Conservation (phyloP, 2,329 filamentous ascomycete genomes). For the Scortechinia acanthostroma region DNA sequence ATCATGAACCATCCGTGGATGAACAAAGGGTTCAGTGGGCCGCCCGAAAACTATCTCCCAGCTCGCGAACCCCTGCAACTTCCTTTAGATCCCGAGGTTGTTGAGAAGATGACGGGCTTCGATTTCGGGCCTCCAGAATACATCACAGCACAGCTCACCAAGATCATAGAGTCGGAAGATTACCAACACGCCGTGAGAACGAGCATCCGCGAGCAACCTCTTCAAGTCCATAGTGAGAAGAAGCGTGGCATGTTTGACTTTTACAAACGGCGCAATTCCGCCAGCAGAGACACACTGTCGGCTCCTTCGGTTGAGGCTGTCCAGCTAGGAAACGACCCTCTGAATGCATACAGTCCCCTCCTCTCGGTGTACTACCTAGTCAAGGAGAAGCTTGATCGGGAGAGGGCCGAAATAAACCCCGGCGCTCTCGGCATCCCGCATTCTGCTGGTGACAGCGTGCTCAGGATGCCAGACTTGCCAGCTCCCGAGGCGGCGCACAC, state of each 20-base stretch:
- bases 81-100: slow-evolving; percentile 74
- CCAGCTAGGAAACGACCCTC: slow-evolving; percentile 73
- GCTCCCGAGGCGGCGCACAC: slow-evolving; percentile 84
- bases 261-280: slow-evolving; percentile 88
- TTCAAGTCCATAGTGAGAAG: slow-evolving; percentile 66
- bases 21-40: slow-evolving; percentile 77
- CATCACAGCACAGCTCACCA: slow-evolving; percentile 75
- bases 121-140: slow-evolving; percentile 85
- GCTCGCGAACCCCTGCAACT: slow-evolving; percentile 76
- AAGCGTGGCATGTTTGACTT: slow-evolving; percentile 91
- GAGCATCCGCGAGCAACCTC: slow-evolving; percentile 59
- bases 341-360: slow-evolving; percentile 88
- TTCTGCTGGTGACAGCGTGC: neutral
- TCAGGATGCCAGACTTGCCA: slow-evolving; percentile 62
- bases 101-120: slow-evolving; percentile 94
- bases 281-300: slow-evolving; percentile 78
- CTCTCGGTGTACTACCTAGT: slow-evolving; percentile 94
- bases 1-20: slow-evolving; percentile 96
- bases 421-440: slow-evolving; percentile 8
- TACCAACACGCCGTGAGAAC: slow-evolving; percentile 79
- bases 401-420: slow-evolving; percentile 41
- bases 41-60: slow-evolving; percentile 85
- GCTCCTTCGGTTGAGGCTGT: slow-evolving; percentile 81
- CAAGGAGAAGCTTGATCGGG: slow-evolving; percentile 85
- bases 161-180: slow-evolving; percentile 85